Evolutionary conservation across 1,139 yeast species (phyloP), one percentile per base, ranked within the genome.

Genomic region (Yamadazyma kanchanaburiensis): DNA sequence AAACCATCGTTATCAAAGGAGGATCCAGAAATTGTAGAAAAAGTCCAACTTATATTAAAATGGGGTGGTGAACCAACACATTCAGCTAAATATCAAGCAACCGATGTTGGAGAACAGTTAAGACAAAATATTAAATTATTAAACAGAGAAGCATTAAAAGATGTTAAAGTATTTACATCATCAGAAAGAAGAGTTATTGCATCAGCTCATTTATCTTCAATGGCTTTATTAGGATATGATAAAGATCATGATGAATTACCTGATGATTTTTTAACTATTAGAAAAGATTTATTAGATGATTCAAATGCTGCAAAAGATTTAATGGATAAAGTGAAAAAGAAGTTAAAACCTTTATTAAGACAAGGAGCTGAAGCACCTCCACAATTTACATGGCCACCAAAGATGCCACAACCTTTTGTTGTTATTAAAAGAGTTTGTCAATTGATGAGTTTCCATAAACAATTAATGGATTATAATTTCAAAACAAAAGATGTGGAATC

Each of bases 31-130:
- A 31, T 54, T 4, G 94, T 91, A 12, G 97, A 89, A 43, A 94
- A 94, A 51, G 96, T 91, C 14, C 98, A 94, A 58, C 79, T 94
- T 40, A 94, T 91, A 40, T 68, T 91, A 47, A 94, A 94, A 55
- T 94, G 98, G 98, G 98, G 98, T 46, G 99, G 99, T 42, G 99
- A 94, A 56, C 96, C 98, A 7, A 94, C 99, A 2, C 99, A 94
- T 55, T 88, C 97, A 7, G 97, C 98, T 1, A 75, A 82, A 37
- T 85, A 87, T 54, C 99, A 94, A 61, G 95, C 96, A 1, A 73
- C 81, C 18, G 99, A 94, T 58, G 76, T 91, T 14, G 99, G 98
- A 32, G 97, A 91, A 48, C 96, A 89, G 58, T 74, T 84, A 62
- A 78, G 98, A 48, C 96, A 91, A 55, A 95, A 94, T 51, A 74